phyloP scores from a whole-genome alignment of 306 rosid species.

The Hippophae rhamnoides region DNA sequence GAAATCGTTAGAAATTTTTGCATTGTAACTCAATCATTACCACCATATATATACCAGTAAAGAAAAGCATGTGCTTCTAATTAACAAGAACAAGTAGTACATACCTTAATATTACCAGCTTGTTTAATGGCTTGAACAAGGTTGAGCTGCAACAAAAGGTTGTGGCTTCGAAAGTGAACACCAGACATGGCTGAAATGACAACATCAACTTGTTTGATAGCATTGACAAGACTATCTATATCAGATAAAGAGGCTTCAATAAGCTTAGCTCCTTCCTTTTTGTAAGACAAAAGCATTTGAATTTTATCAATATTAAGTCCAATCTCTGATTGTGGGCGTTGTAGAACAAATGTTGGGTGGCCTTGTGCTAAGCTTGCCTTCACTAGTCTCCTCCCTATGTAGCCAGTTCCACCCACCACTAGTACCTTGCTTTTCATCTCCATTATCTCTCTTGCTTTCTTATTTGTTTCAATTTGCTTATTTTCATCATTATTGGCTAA shows the following conservation, averaged over 20 bases:
- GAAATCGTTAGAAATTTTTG: too few relatives aligned
- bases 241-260: conserved; percentile 62
- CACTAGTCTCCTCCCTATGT: conserved; percentile 67
- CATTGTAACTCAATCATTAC: too few relatives aligned
- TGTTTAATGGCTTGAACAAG: conserved; percentile 68
- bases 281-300: conserved; percentile 51
- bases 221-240: conserved; percentile 52
- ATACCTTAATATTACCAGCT: conserved; percentile 79
- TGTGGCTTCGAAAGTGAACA: conserved; percentile 63
- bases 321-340: conserved; percentile 39
- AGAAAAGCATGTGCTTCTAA: too few relatives aligned
- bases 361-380: conserved; percentile 61
- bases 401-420: conserved; percentile 78
- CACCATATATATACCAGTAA: too few relatives aligned
- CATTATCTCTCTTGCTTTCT: conserved; percentile 14
- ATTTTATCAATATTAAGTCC: conserved; percentile 62
- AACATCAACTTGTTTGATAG: conserved; percentile 59
- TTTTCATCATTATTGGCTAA: too few relatives aligned
- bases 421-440: conserved; percentile 56
- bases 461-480: too few relatives aligned
- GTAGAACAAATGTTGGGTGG: conserved; percentile 55
- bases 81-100: background rate
- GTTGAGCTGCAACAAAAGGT: conserved; percentile 60
- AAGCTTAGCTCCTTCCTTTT: conserved; percentile 60
- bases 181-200: conserved; percentile 76